A percentile compares a stretch with the other conserved stretches of the same genome.
Evolutionary conservation across 169 alveolate genomes (phyloP).

Genomic region (Eimeria necatrix): DNA sequence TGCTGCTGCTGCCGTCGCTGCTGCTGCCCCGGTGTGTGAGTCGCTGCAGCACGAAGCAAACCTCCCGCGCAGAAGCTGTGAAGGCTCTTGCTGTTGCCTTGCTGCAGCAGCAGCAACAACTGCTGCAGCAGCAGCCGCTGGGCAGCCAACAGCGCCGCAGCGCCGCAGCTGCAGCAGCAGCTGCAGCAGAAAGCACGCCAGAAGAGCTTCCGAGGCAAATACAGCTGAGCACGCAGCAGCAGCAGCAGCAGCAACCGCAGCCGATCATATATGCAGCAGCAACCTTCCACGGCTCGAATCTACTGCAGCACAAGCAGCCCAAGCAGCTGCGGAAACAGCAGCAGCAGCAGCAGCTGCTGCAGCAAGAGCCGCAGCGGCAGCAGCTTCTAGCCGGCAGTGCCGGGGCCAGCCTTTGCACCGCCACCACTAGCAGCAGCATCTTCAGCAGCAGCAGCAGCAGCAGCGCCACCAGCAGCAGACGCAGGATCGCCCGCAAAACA

Average conservation of each 20-base stretch:
- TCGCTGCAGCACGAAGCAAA: background rate
- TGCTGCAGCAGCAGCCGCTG: background rate
- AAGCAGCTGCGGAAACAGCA: too few species aligned
- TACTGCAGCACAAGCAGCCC: background rate
- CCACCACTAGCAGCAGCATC: background rate
- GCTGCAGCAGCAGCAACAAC: background rate
- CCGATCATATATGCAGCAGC: background rate
- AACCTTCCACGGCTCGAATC: background rate
- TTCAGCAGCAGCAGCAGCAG: background rate
- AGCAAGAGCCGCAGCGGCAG: conserved; percentile 30
- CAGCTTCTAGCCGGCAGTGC: background rate
- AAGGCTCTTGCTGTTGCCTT: conserved; percentile 16
- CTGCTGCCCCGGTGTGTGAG: background rate
- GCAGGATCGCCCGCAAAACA: background rate
- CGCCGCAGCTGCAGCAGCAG: background rate
- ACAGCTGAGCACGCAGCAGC: background rate
- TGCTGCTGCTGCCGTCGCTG: background rate
- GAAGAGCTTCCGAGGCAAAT: background rate
- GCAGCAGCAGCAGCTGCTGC: background rate
- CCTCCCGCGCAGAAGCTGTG: background rate
- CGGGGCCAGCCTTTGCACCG: background rate
- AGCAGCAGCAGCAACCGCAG: conserved; percentile 6
- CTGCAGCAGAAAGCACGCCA: background rate
- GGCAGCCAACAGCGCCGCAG: background rate
- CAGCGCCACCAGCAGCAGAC: background rate